Evolutionary conservation across 805 yeast genomes (phyloP), one percentile per base, ranked within the genome.

Genomic region (Lachancea sp.): DNA sequence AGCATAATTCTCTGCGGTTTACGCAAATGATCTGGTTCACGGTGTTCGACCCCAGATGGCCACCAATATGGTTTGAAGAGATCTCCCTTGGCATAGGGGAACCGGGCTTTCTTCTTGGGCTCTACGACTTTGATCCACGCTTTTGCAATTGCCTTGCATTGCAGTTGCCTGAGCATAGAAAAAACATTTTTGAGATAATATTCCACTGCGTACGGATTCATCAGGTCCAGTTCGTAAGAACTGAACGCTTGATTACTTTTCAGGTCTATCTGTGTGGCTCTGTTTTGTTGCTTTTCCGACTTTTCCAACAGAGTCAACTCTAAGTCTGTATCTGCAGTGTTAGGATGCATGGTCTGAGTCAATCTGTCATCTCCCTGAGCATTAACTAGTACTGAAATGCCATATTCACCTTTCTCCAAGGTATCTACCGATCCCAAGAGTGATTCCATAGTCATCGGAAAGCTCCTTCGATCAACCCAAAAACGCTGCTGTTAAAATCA

Each of bases 11-110:
- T 63, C 49, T 78, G 81, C 1, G 60, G 62, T 53, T 78, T 82
- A 43, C 66, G 69, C 42, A 83, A 61, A 60, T 83, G 90, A 54
- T 82, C 90, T 0, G 90, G 90, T 52, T 83, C 89, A 32, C 65
- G 68, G 58, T 83, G 90, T 26, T 74, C 63, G 1, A 79, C 73
- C 9, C 47, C 42, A 0, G 31, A 26, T 0, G 89, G 89, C 92
- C 92, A 83, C 89, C 89, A 82, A 4, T 54, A 51, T 0, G 90
- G 92, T 46, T 66, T 73, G 9, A 72, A 49, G 0, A 19, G 35
- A 11, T 72, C 71, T 2, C 76, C 77, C 8, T 55, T 52, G 40
- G 75, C 80, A 55, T 83, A 83, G 3, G 90, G 90, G 48, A 63
- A 71, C 18, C 63, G 60, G 1, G 80, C 67, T 58, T 81, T 86